These are phyloP conservation scores for Leishmania amazonensis DNA, from an alignment of 208 protist species.

Conservation along the genomic window DNA sequence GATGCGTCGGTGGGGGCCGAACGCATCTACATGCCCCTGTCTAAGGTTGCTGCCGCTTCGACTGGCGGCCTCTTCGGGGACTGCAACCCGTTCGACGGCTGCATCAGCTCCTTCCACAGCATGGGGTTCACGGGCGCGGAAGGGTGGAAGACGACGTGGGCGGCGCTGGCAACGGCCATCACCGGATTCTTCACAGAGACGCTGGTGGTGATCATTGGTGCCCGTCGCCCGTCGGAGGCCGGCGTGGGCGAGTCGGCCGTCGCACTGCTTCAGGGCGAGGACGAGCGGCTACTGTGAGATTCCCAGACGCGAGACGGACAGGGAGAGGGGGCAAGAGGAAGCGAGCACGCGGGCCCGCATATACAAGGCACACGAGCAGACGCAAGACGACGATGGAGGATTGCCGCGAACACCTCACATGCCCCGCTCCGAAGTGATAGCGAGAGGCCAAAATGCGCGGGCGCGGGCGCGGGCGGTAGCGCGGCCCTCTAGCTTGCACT, in stretches of 20 bases:
- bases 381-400: background rate
- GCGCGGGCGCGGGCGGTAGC: too few relatives aligned
- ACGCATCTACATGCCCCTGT: background rate
- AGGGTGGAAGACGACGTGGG: constrained; percentile 13
- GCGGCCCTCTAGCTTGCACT: background rate
- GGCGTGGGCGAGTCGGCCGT: constrained; percentile 2
- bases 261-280: background rate
- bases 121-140: constrained; percentile 35
- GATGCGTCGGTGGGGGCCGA: rapidly evolving
- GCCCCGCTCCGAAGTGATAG: background rate
- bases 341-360: background rate
- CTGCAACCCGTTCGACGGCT: constrained; percentile 38
- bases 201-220: constrained; percentile 9
- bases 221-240: constrained; percentile 11
- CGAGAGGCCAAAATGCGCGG: background rate
- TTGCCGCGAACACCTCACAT: background rate
- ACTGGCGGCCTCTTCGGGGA: background rate
- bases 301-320: background rate
- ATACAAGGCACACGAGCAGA: background rate
- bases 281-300: constrained; percentile 7
- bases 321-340: background rate
- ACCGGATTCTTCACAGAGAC: constrained; percentile 9
- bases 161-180: background rate
- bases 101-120: constrained; percentile 28
- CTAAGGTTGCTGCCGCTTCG: background rate